Evolutionary conservation across 257 asterid genomes (phyloP).

Genomic region (Gardenia jasminoides): DNA sequence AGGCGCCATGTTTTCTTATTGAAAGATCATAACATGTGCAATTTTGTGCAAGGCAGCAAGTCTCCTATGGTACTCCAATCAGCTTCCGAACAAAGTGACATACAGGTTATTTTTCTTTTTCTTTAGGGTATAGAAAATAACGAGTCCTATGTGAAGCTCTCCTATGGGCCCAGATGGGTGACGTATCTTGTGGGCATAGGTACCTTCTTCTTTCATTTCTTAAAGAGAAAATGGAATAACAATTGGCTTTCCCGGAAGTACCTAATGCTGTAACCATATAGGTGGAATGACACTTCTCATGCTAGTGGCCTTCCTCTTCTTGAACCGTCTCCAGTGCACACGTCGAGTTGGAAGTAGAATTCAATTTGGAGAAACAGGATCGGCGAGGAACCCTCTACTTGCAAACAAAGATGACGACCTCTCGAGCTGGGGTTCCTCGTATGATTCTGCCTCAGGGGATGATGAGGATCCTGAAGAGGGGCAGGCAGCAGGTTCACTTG

Average conservation of each 20-base stretch:
- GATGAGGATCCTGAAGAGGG: constrained; percentile 40
- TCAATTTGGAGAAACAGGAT: constrained; percentile 26
- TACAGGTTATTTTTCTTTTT: constrained; percentile 11
- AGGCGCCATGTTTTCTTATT: not conserved
- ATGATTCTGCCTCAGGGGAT: constrained; percentile 46
- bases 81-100: not conserved
- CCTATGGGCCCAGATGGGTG: constrained; percentile 75
- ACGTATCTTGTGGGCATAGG: constrained; percentile 61
- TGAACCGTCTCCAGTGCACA: constrained; percentile 27
- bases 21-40: not conserved
- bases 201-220: constrained; percentile 26
- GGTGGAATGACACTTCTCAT: constrained; percentile 55
- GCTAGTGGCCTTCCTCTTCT: constrained; percentile 36
- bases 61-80: not conserved
- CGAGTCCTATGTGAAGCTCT: constrained; percentile 49
- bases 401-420: constrained; percentile 49
- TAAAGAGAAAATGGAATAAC: not conserved
- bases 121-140: constrained; percentile 48
- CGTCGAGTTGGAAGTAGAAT: constrained; percentile 31
- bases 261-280: constrained; percentile 26
- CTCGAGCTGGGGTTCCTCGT: constrained; percentile 53
- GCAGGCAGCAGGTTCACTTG: constrained; percentile 24
- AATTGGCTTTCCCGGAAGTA: constrained; percentile 6
- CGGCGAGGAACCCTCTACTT: constrained; percentile 63
- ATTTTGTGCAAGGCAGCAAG: constrained; percentile 1